Base-by-base conservation (phyloP, 257 asterid species). In the Primulina tabacum region DNA sequence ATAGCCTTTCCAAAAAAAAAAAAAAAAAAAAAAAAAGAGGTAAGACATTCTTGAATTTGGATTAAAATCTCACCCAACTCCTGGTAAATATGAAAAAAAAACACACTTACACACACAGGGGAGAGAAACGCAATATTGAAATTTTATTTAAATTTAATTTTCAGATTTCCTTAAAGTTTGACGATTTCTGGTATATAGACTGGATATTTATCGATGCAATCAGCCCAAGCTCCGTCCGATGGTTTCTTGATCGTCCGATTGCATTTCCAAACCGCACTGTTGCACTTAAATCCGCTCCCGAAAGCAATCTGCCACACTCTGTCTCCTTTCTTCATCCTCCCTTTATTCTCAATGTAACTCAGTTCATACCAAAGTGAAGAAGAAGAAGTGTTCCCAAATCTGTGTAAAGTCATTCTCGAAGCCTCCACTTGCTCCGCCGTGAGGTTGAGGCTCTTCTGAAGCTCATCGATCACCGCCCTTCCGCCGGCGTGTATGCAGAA, bases 401-500 rank as follows among this genome's bases (percentile, higher is more conserved):
- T 77, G 10, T 88, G 87, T 61, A 88, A 37, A 5, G 87, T 7
- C 92, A 84, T 86, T 35, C 95, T 79, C 0, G 95, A 88, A 0
- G 95, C 90, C 76, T 86, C 95, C 24, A 88, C 92, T 7, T 88
- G 85, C 88, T 84, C 79, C 26, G 77, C 80, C 7, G 88, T 81
- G 1, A 88, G 71, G 20, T 59, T 59, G 59, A 86, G 84, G 59
- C 55, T 86, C 73, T 81, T 88, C 81, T 88, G 87, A 58, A 88
- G 77, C 79, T 86, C 88, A 40, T 88, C 95, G 34, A 88, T 88
- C 68, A 88, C 92, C 1, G 95, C 95, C 73, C 95, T 61, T 21
- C 95, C 95, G 0, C 92, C 89, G 0, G 95, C 95, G 52, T 86
- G 92, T 71, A 88, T 88, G 75, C 92, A 88, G 70, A 86, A 88